A percentile compares a stretch with the other conserved stretches of the same genome.
phyloP scores from a whole-genome alignment of 2,329 filamentous ascomycete species.

The Epichloe sibirici region DNA sequence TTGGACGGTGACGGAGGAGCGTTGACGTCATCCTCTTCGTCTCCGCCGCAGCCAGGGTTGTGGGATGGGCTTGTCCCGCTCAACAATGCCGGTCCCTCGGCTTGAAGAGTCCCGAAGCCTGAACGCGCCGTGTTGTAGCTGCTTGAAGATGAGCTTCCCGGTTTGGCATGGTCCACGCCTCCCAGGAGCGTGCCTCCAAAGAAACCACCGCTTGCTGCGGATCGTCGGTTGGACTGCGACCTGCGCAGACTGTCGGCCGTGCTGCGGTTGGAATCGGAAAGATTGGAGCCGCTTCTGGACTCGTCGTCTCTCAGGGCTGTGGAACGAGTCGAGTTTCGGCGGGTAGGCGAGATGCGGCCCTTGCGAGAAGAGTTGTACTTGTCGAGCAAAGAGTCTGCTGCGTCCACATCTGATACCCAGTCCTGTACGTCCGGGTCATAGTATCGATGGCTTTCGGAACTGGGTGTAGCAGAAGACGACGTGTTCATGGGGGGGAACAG shows the following conservation, averaged over 20 bases:
- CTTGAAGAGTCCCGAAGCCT: constrained; percentile 38
- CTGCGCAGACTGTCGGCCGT: constrained; percentile 28
- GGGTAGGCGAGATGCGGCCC: constrained; percentile 26
- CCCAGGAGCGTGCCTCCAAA: constrained; percentile 15
- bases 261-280: constrained; percentile 42
- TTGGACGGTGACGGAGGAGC: constrained; percentile 45
- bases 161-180: constrained; percentile 19
- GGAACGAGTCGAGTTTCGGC: constrained; percentile 25
- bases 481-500: constrained; percentile 19
- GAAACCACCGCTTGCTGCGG: constrained; percentile 17
- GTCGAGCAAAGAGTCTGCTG: constrained; percentile 38
- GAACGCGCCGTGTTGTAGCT: constrained; percentile 43
- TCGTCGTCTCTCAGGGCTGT: constrained; percentile 31
- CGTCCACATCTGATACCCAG: constrained; percentile 46
- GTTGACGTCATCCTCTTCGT: constrained; percentile 24
- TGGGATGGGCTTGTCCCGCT: constrained; percentile 11
- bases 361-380: constrained; percentile 25
- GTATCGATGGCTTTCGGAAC: constrained; percentile 24
- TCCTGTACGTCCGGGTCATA: constrained; percentile 42
- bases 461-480: constrained; percentile 24
- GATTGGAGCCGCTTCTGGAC: constrained; percentile 41
- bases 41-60: constrained; percentile 19
- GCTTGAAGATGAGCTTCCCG: constrained; percentile 28
- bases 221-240: constrained; percentile 21
- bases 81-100: constrained; percentile 38